Evolutionary conservation across 1,284 basidiomycete genomes (phyloP), one percentile per base, ranked within the genome.

Genomic region (Macrocystidia cucumis): DNA sequence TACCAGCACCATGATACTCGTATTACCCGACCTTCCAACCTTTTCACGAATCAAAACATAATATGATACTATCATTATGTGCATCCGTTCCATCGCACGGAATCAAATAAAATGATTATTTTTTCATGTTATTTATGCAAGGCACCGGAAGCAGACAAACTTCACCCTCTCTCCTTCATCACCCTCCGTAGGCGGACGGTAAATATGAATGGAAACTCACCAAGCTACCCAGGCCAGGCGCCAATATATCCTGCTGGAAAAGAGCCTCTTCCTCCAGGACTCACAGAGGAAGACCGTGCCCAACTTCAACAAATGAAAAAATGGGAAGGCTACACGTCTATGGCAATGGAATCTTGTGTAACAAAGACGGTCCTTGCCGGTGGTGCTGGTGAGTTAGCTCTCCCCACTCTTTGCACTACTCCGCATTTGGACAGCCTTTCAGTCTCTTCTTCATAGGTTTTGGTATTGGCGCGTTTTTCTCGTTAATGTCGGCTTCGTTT

Each of bases 401-500:
- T 26, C 20, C 22, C 4, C 5, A 32, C 29, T 35, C 29, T 28
- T 20, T 35, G 22, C 9, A 14, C 12, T n/a, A 9, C 9, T 24
- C 4, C n/a, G n/a, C 11, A 11, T 35, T 12, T n/a, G 5, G 13
- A 29, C 20, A 19, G 18, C 19, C 19, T 31, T 25, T 35, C 24
- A 41, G 32, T 39, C 23, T 34, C 38, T 25, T 4, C 13, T 12
- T 22, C 20, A 16, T 57, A 88, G 95, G 91, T 40, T 82, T 98
- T 52, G 92, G 74, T 8, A 72, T 98, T 32, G 96, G 95, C 44
- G 93, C 84, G 19, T 93, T 98, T 68, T 91, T 98, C 65, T 90
- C 91, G 1, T 72, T 98, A 43, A 95, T 98, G 91, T 91, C 88
- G 28, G 72, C 91, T 9, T 91, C 90, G 20, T 95, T 98, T 54